Conservation (phyloP, 2,329 filamentous ascomycete species). For the Aspergillus bombycis region DNA sequence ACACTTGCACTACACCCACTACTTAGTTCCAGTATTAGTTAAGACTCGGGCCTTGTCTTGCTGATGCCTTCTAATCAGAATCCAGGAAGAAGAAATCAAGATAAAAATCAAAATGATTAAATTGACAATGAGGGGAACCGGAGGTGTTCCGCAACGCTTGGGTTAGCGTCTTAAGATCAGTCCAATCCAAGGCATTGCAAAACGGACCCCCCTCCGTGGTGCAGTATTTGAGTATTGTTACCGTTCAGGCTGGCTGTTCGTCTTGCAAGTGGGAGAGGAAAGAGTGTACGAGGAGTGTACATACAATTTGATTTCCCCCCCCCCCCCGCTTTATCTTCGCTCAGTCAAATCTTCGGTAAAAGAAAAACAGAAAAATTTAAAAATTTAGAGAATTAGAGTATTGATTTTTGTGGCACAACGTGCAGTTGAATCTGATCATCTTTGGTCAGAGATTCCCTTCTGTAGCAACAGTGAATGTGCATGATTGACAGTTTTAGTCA, state of each 20-base stretch:
- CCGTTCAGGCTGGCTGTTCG: background rate
- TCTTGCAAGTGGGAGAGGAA: background rate
- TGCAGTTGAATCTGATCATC: background rate
- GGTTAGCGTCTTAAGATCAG: conserved; percentile 5
- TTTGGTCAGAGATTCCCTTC: background rate
- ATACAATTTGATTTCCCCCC: background rate
- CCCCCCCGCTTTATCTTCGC: background rate
- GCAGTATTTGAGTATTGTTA: conserved; percentile 2
- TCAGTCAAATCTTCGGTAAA: background rate
- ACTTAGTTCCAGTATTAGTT: background rate
- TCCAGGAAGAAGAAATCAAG: background rate
- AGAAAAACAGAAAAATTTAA: background rate
- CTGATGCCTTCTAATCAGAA: background rate
- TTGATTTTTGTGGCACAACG: background rate
- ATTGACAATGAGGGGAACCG: conserved; percentile 10
- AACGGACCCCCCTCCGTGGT: background rate
- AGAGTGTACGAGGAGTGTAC: background rate
- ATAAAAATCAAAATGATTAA: background rate
- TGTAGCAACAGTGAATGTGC: background rate
- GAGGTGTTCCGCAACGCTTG: conserved; percentile 8
- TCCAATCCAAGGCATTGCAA: conserved; percentile 1
- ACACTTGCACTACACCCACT: background rate
- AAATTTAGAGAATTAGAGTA: too few relatives aligned
- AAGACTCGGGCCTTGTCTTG: background rate
- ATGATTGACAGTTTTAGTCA: conserved; percentile 4